A percentile compares a stretch with the other conserved stretches of the same genome.
Conservation (phyloP, 257 asterid genomes). For the Rehmannia glutinosa region DNA sequence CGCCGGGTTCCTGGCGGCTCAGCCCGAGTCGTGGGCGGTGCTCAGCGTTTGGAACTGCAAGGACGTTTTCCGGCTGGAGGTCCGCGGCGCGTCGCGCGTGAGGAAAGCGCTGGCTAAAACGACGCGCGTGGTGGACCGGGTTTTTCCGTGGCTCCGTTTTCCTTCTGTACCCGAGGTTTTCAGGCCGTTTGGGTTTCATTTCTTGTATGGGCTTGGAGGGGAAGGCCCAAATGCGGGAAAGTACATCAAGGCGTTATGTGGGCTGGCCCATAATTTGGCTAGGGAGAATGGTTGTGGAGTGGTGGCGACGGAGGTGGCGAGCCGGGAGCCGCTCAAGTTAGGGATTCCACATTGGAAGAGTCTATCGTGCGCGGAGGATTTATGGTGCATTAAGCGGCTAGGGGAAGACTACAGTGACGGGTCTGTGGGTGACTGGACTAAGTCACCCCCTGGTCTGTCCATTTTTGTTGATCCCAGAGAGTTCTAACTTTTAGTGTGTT, state of each 20-base stretch:
- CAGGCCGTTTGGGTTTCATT: constrained; percentile 72
- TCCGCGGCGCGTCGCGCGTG: constrained; percentile 77
- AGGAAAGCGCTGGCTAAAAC: constrained; percentile 37
- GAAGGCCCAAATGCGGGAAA: constrained; percentile 51
- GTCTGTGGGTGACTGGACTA: constrained; percentile 70
- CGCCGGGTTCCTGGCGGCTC: constrained; percentile 36
- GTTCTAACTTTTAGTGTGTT: constrained; percentile 23
- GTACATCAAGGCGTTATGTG: constrained; percentile 30
- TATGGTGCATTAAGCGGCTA: constrained; percentile 72
- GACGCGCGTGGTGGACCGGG: constrained; percentile 69
- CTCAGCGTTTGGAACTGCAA: constrained; percentile 83
- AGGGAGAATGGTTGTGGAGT: constrained; percentile 55
- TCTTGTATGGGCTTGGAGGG: constrained; percentile 79
- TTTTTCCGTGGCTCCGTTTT: constrained; percentile 46
- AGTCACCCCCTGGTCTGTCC: constrained; percentile 58
- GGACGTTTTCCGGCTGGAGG: constrained; percentile 72
- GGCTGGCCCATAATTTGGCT: constrained; percentile 56
- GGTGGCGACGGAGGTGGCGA: constrained; percentile 79
- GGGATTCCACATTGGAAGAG: constrained; percentile 76
- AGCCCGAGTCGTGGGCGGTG: constrained; percentile 84
- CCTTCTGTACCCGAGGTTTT: constrained; percentile 72
- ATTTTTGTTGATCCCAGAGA: constrained; percentile 91
- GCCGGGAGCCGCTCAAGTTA: constrained; percentile 48
- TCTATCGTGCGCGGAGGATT: constrained; percentile 71
- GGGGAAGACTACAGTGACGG: constrained; percentile 67